Evolutionary conservation across 352 stramenopile species (phyloP), one percentile per base, ranked within the genome.

Genomic region (Pythium phragmiticola): DNA sequence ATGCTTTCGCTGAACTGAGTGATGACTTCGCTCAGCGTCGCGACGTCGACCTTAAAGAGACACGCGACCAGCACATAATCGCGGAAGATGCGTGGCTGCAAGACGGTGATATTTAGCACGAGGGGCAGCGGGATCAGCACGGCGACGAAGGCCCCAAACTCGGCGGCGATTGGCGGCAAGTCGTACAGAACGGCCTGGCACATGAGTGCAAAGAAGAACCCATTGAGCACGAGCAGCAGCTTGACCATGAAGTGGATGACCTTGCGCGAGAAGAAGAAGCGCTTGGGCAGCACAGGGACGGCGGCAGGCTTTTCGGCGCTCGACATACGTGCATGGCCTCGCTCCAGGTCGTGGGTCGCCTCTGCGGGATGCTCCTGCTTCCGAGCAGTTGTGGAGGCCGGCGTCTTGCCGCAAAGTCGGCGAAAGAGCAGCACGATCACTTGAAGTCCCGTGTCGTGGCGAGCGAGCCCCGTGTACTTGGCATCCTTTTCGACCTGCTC

Each of bases 171-270:
- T n/a, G 51, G 19, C 2, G 43, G 51, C 26, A 71, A 23, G 11
- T 71, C 41, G 53, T 71, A 71, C 7, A 63, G 19, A 3, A 71
- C 53, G 36, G 36, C 34, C 33, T 66, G 60, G 37, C 65, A 65
- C 41, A 70, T 47, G 41, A 70, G 50, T 43, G 64, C 64, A 21
- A 62, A 53, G 57, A 65, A 70, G 52, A 70, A 70, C 2, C 50
- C 64, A 23, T 70, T 65, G 30, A 66, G 51, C 50, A 70, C 60
- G 42, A 70, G 48, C 41, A 59, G 51, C n/a, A 66, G 23, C 42
- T 66, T 60, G 50, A 59, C 50, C 17, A 41, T 16, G 45, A 54
- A 66, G 41, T 66, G 50, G 41, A 56, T 50, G 14, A 57, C 51
- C 17, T 58, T 65, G 37, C 60, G 60, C 14, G 60, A 68, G 17